Conservation (phyloP, 352 stramenopile species). For the Phytophthora pinifolia region DNA sequence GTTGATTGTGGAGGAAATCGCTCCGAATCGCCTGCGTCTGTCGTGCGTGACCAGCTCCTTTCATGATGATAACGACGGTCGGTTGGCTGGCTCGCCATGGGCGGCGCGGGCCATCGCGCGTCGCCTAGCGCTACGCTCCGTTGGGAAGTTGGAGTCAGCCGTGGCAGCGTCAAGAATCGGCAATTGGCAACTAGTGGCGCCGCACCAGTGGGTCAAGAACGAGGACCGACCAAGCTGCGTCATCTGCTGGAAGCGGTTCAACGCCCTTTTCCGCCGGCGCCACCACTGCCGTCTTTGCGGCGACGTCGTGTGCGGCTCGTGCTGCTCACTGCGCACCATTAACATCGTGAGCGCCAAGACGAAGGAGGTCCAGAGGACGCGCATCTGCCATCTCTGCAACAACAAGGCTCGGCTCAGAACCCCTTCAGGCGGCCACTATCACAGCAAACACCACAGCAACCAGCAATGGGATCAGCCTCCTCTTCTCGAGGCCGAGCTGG, state of each 20-base stretch:
- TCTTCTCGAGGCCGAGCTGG: conserved; percentile 15
- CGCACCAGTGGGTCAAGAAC: conserved; percentile 66
- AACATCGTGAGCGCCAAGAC: conserved; percentile 33
- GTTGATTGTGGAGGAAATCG: conserved; percentile 64
- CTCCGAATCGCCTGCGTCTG: conserved; percentile 41
- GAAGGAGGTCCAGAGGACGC: conserved; percentile 50
- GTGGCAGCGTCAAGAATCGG: conserved; percentile 51
- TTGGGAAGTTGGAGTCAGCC: conserved; percentile 49
- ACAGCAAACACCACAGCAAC: conserved; percentile 1
- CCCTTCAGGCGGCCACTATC: conserved; percentile 22
- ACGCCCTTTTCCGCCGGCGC: conserved; percentile 49
- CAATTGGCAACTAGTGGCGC: conserved; percentile 39
- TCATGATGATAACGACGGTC: conserved; percentile 40
- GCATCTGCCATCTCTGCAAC: conserved; percentile 70
- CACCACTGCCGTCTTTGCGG: conserved; percentile 72
- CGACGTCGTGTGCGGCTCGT: conserved; percentile 61
- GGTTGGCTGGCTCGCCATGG: conserved; percentile 28
- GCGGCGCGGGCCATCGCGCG: conserved; percentile 41
- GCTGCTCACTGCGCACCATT: conserved; percentile 46
- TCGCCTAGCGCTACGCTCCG: conserved; percentile 45
- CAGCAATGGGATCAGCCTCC: conserved; percentile 25
- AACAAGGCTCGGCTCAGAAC: conserved; percentile 45
- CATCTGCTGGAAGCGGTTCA: conserved; percentile 70
- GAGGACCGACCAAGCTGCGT: conserved; percentile 54
- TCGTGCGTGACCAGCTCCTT: conserved; percentile 63